phyloP scores from a whole-genome alignment of 176 grass and related monocot species.

The Luzula sylvatica region DNA sequence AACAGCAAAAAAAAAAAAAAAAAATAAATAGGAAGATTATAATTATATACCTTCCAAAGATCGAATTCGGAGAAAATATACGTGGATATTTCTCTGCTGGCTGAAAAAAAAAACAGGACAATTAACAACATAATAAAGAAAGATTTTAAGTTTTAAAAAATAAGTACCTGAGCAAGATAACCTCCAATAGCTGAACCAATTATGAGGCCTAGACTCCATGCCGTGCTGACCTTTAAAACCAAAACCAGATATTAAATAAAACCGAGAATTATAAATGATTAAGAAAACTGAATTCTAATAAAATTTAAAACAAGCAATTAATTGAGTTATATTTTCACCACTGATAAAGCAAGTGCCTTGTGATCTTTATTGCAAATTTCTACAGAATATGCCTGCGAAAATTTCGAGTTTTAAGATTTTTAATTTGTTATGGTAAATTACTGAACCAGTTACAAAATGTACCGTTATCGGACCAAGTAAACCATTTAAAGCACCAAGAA shows the following conservation, averaged over 20 bases:
- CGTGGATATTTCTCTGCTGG: slow-evolving; percentile 69
- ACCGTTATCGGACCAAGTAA: slow-evolving; percentile 62
- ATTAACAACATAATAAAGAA: no score
- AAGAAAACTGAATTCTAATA: no score
- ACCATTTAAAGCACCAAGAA: slow-evolving; percentile 75
- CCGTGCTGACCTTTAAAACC: slow-evolving; percentile 50
- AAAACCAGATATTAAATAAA: no score
- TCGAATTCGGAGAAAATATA: slow-evolving; percentile 36
- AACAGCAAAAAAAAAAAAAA: neutral
- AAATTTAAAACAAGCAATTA: neutral
- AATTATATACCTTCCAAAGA: slow-evolving; percentile 44
- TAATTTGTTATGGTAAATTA: no score
- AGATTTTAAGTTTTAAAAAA: no score
- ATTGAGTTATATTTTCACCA: slow-evolving; percentile 45
- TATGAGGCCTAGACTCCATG: slow-evolving; percentile 62
- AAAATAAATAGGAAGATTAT: neutral
- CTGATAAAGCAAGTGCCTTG: slow-evolving; percentile 69
- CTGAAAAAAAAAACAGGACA: slow-evolving; percentile 30
- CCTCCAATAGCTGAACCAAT: slow-evolving; percentile 74
- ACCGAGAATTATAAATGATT: no score
- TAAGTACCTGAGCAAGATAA: slow-evolving; percentile 52
- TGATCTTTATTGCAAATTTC: slow-evolving; percentile 76
- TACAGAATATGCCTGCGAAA: slow-evolving; percentile 66
- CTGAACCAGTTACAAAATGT: no score
- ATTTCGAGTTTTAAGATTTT: no score